Evolutionary conservation across 345 rosid genomes (phyloP), one percentile per base, ranked within the genome.

Genomic region (Eucalyptus brandiana): DNA sequence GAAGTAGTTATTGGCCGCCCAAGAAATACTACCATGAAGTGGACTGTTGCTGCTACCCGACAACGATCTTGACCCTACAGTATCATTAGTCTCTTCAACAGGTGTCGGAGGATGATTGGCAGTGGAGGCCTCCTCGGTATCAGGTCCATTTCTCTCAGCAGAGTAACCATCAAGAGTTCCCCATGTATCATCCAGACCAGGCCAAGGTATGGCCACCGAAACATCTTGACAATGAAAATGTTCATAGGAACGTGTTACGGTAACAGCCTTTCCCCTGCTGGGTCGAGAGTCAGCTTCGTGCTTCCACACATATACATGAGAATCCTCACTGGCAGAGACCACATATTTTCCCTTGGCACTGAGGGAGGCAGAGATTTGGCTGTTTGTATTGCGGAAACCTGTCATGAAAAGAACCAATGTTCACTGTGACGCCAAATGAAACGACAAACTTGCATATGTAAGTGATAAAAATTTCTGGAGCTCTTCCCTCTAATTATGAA

Each of bases 281-380:
- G 97, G 95, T 90, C 96, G 94, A 87, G 98, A 97, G 91, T 93
- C 95, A 56, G 95, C 92, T 89, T 96, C 98, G 83, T 98, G 95
- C 92, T 98, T 98, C 99, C 99, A 98, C 81, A 98, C 92, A 88
- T 96, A 98, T 37, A 98, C 99, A 48, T 95, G 92, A 37, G 99
- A 98, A 92, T 97, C 99, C 93, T 97, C 99, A 88, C 99, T 97
- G 28, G 99, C 99, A 90, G 99, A 93, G 48, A 98, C 95, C 34
- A 98, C 96, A 76, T 95, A 96, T 93, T 95, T 97, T 89, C 99
- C 99, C 88, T 96, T 95, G 45, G 97, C 94, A n/a, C 98, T 91
- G 56, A 96, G 93, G 26, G 97, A 93, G 60, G 98, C 98, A 32
- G 97, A 96, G 91, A 98, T 98, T 89, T 95, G 98, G 92, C 99